Evolutionary conservation across 768 basidiomycete species (phyloP).

Genomic region (Dentipellis fragilis): DNA sequence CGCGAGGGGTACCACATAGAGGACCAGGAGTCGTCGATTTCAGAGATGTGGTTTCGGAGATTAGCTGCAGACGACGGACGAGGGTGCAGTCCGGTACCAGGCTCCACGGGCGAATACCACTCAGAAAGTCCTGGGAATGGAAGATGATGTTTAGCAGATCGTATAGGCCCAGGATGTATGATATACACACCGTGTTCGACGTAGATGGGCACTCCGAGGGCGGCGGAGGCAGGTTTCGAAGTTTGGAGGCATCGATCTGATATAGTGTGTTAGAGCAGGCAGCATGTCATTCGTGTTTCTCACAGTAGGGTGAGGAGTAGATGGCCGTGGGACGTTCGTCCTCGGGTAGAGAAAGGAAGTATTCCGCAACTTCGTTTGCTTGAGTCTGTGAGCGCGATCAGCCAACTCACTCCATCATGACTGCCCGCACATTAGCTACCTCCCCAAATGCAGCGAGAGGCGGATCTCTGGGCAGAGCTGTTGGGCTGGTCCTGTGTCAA

Average conservation of each 20-base stretch:
- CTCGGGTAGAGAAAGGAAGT: conserved; percentile 54
- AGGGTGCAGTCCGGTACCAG: conserved; percentile 65
- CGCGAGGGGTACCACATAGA: conserved; percentile 63
- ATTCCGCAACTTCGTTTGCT: conserved; percentile 59
- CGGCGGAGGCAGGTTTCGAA: conserved; percentile 48
- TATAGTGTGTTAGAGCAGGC: neutral
- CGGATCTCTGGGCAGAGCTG: conserved; percentile 65
- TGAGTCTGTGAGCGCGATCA: conserved; percentile 36
- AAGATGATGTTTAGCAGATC: neutral
- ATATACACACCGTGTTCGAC: conserved; percentile 61
- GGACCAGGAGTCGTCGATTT: conserved; percentile 50
- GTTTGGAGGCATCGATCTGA: conserved; percentile 89
- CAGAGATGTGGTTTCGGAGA: conserved; percentile 45
- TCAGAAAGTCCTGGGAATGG: conserved; percentile 47
- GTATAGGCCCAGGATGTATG: neutral
- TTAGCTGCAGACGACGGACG: conserved; percentile 50
- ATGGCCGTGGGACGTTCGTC: conserved; percentile 66
- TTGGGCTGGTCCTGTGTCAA: conserved; percentile 43
- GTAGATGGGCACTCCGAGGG: conserved; percentile 58
- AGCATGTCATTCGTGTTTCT: conserved; percentile 14
- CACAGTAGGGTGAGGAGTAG: conserved; percentile 81
- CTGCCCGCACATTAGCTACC: conserved; percentile 22
- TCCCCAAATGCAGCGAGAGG: conserved; percentile 66
- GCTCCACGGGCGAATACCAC: conserved; percentile 68
- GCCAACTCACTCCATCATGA: neutral